Percentiles rank a stretch among this genome's conserved stretches.
Evolutionary conservation across 495 filamentous ascomycete genomes (phyloP).

Genomic region (Viridothelium virens): DNA sequence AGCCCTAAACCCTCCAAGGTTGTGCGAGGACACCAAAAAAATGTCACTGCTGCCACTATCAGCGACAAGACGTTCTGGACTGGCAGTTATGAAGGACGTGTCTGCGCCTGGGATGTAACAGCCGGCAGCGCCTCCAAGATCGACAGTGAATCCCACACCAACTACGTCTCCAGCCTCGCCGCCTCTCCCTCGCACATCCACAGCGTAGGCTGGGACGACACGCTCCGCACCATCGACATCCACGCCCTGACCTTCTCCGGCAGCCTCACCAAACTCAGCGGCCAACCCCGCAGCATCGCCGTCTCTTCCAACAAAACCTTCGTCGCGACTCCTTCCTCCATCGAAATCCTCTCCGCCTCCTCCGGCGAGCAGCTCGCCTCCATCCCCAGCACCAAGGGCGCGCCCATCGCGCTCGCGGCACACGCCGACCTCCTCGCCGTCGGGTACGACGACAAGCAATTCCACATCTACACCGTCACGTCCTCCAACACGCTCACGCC

Average conservation of each 20-base stretch:
- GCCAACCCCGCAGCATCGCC: slow-evolving; percentile 55
- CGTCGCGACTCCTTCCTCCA: slow-evolving; percentile 56
- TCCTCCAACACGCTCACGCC: slow-evolving; percentile 40
- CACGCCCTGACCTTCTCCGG: slow-evolving; percentile 53
- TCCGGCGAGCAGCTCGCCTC: slow-evolving; percentile 36
- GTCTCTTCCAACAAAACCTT: slow-evolving; percentile 42
- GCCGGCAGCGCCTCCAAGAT: slow-evolving; percentile 59
- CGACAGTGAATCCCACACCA: slow-evolving; percentile 71
- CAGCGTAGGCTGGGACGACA: slow-evolving; percentile 94
- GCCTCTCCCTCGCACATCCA: slow-evolving; percentile 54
- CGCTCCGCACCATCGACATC: slow-evolving; percentile 66
- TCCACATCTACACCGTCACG: slow-evolving; percentile 63
- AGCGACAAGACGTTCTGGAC: slow-evolving; percentile 63
- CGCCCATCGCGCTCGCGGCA: slow-evolving; percentile 63
- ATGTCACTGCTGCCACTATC: slow-evolving; percentile 65
- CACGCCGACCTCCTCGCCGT: slow-evolving; percentile 60
- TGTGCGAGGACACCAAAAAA: slow-evolving; percentile 90
- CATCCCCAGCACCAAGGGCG: slow-evolving; percentile 41
- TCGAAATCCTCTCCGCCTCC: slow-evolving; percentile 59
- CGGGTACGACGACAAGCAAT: slow-evolving; percentile 60
- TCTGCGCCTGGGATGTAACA: slow-evolving; percentile 70
- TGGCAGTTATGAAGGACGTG: slow-evolving; percentile 82
- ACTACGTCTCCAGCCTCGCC: slow-evolving; percentile 72
- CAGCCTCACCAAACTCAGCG: slow-evolving; percentile 43
- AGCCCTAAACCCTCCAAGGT: slow-evolving; percentile 58